phyloP scores from a whole-genome alignment of 83 land plant genomes.

The Picea mariana region DNA sequence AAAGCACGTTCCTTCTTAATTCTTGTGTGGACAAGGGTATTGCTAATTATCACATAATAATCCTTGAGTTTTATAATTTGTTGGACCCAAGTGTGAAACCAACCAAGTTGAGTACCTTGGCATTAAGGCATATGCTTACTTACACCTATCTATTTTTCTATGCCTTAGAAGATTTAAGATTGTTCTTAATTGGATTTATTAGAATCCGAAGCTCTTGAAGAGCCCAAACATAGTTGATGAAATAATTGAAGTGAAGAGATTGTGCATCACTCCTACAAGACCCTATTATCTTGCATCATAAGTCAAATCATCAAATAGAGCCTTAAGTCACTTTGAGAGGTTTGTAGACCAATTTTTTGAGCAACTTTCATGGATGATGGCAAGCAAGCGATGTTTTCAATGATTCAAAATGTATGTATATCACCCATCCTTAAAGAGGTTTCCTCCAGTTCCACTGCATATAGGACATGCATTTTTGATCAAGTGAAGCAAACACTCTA shows the following conservation, averaged over 20 bases:
- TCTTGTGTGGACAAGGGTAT: conserved; percentile 75
- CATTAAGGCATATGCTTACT: conserved; percentile 63
- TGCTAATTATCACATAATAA: conserved; percentile 59
- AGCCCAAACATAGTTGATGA: conserved; percentile 28
- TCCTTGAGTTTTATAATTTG: conserved; percentile 49
- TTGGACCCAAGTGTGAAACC: conserved; percentile 32
- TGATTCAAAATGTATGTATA: conserved; percentile 35
- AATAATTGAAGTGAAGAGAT: conserved; percentile 46
- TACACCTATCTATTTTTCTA: conserved; percentile 58
- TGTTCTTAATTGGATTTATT: conserved; percentile 58
- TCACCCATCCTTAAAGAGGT: conserved; percentile 61
- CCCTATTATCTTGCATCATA: conserved; percentile 85
- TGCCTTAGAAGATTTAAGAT: conserved; percentile 43
- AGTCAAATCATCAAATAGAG: conserved; percentile 80
- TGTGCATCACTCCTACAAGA: conserved; percentile 86
- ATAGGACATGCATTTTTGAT: conserved; percentile 46
- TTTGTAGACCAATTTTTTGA: conserved; percentile 70
- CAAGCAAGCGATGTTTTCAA: conserved; percentile 41
- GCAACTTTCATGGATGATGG: conserved; percentile 89
- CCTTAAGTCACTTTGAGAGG: conserved; percentile 51
- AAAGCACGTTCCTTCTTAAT: conserved; percentile 63
- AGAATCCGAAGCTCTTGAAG: conserved; percentile 42
- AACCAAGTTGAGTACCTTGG: conserved; percentile 4
- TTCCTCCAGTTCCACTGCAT: conserved; percentile 28
- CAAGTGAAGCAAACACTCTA: conserved; percentile 43